Base-by-base conservation (phyloP, 2,329 filamentous ascomycete genomes). In the Boeremia lycopersici region DNA sequence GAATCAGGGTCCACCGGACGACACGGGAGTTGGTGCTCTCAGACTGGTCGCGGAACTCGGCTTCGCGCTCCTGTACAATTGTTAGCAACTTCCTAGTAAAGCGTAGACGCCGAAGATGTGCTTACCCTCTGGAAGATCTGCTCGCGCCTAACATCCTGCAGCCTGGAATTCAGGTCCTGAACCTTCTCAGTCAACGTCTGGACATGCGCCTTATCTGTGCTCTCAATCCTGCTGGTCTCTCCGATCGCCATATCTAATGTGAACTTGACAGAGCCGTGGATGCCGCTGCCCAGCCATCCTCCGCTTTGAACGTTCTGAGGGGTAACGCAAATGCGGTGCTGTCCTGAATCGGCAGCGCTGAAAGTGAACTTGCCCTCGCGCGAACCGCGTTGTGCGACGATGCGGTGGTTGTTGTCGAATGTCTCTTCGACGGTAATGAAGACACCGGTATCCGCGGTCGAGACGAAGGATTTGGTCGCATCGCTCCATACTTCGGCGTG, bases 391-490 rank as follows among this genome's bases (percentile, higher is more conserved):
- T 96, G 91, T 62, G 88, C 90, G 60, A 98, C 90, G 59, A 99
- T 90, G 61, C 93, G 92, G 84, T 99, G 95, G 81, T 98, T 89
- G 77, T 96, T 93, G 84, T 98, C 93, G 78, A 99, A 99, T 70
- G 89, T 85, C 82, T 99, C 95, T 85, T 97, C 93, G 53, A 98
- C 93, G 13, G 91, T 93, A 70, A 98, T 96, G 79, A 88, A 90
- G 75, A 98, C 89, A 78, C 84, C 88, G 59, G 96, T 81, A 62
- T 88, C 88, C 61, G 87, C 82, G 74, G 95, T 90, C 71, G 88
- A 82, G 48, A 82, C 77, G 85, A 91, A 98, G 46, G 79, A 74
- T 64, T 85, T 84, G 53, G 81, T 78, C 64, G 87, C 79, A 53
- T 90, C 84, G 76, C 95, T 88, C 80, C 86, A 95, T 76, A 96